phyloP scores from a whole-genome alignment of 345 rosid genomes.

The Eucalyptus melliodora region DNA sequence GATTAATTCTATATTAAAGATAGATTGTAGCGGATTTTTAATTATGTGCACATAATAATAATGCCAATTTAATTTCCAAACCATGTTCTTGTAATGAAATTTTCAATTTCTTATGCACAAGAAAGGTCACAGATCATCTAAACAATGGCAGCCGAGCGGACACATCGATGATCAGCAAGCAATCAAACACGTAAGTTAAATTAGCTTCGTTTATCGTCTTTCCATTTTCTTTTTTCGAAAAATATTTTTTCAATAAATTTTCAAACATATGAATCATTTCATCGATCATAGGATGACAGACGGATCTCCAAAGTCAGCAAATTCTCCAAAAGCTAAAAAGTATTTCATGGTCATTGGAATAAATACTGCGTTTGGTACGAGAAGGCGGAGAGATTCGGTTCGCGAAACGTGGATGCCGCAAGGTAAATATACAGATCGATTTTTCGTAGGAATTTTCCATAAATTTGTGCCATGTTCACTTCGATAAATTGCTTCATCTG shows the following conservation, averaged over 20 bases:
- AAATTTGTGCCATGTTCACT: background rate
- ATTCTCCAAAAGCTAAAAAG: conserved; percentile 12
- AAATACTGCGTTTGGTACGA: conserved; percentile 78
- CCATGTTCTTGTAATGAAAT: background rate
- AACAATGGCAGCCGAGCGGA: background rate
- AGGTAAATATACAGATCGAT: conserved; percentile 21
- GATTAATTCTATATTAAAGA: background rate
- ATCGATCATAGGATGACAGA: conserved; percentile 8
- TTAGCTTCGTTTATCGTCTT: background rate
- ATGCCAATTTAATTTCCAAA: background rate
- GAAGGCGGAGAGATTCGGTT: conserved; percentile 74
- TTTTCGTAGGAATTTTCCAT: background rate
- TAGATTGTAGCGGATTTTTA: background rate
- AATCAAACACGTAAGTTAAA: background rate
- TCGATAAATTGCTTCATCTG: background rate
- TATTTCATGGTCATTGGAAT: conserved; percentile 84
- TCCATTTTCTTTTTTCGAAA: background rate
- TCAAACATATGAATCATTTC: background rate
- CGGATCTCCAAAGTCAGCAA: background rate
- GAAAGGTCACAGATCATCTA: background rate
- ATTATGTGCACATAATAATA: background rate
- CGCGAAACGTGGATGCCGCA: conserved; percentile 95
- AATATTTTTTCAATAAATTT: background rate
- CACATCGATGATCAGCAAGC: background rate
- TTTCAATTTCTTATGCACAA: background rate